These are phyloP conservation scores for Patellifolia procumbens DNA, from an alignment of 179 eudicot species.

Conservation along the genomic window DNA sequence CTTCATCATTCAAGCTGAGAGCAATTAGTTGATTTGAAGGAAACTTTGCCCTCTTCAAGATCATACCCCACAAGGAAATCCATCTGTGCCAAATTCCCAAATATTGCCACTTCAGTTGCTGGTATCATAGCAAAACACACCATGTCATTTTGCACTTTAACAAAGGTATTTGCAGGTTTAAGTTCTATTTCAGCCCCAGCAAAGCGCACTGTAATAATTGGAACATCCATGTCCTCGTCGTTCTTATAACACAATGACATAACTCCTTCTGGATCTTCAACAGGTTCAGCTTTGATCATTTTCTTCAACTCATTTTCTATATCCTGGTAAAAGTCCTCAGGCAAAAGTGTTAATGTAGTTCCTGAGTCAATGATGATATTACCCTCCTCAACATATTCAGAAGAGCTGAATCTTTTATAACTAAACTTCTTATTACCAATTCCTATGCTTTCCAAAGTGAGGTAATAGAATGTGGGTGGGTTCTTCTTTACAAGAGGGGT, in stretches of 20 bases:
- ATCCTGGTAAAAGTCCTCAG: conserved; percentile 27
- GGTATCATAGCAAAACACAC: conserved; percentile 43
- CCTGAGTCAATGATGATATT: conserved; percentile 64
- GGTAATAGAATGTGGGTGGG: conserved; percentile 41
- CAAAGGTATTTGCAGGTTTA: conserved; percentile 21
- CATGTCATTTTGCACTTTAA: conserved; percentile 23
- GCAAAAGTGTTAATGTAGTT: conserved; percentile 45
- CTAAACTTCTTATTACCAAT: conserved; percentile 29
- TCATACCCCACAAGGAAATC: conserved; percentile 45
- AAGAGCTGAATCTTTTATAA: background rate
- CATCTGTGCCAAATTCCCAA: conserved; percentile 50
- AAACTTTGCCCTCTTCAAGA: conserved; percentile 36
- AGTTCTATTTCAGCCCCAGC: conserved; percentile 39
- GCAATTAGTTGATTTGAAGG: conserved; percentile 41
- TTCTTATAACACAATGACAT: conserved; percentile 43
- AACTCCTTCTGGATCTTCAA: conserved; percentile 25
- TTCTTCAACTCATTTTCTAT: conserved; percentile 24
- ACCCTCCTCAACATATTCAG: conserved; percentile 26
- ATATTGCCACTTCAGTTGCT: conserved; percentile 28
- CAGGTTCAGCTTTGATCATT: conserved; percentile 28
- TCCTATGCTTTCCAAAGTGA: conserved; percentile 41
- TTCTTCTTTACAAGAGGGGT: conserved; percentile 38
- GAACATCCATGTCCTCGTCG: conserved; percentile 22
- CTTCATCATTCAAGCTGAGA: conserved; percentile 17
- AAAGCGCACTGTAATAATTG: conserved; percentile 33